Evolutionary conservation across 345 rosid genomes (phyloP).

Genomic region (Moricandia arvensis): DNA sequence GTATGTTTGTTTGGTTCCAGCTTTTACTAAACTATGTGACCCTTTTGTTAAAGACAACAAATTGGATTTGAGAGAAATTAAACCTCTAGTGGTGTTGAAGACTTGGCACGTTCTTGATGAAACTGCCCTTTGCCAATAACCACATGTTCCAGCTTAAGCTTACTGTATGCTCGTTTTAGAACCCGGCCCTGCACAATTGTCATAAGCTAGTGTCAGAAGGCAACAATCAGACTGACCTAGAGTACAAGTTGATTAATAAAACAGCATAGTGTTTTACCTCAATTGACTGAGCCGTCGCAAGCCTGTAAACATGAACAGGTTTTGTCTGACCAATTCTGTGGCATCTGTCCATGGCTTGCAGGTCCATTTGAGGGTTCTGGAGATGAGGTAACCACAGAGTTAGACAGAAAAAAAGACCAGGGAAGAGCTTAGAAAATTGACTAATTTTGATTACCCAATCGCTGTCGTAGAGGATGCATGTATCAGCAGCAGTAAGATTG

Average conservation of each 20-base stretch:
- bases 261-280: slow-evolving; percentile 55
- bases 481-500: slow-evolving; percentile 95
- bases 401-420: slow-evolving; percentile 5
- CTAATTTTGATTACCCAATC: slow-evolving; percentile 70
- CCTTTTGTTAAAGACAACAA: neutral
- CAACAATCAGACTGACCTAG: slow-evolving; percentile 7
- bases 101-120: slow-evolving; percentile 71
- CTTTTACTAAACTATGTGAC: neutral
- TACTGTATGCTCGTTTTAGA: slow-evolving; percentile 82
- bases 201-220: slow-evolving; percentile 21
- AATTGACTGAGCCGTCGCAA: slow-evolving; percentile 86
- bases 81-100: slow-evolving; percentile 53
- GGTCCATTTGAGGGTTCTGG: slow-evolving; percentile 98
- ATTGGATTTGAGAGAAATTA: neutral
- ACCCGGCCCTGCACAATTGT: slow-evolving; percentile 65
- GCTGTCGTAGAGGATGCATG: slow-evolving; percentile 93
- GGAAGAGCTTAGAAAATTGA: neutral
- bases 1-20: slow-evolving; percentile 12
- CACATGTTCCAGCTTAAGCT: slow-evolving; percentile 96
- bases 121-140: slow-evolving; percentile 93
- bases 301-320: slow-evolving; percentile 98
- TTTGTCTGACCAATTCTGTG: slow-evolving; percentile 98
- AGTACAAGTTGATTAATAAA: neutral
- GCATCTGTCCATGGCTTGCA: slow-evolving; percentile 99
- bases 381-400: slow-evolving; percentile 28